phyloP scores from a whole-genome alignment of 257 asterid species.

The Solanum peruvianum region DNA sequence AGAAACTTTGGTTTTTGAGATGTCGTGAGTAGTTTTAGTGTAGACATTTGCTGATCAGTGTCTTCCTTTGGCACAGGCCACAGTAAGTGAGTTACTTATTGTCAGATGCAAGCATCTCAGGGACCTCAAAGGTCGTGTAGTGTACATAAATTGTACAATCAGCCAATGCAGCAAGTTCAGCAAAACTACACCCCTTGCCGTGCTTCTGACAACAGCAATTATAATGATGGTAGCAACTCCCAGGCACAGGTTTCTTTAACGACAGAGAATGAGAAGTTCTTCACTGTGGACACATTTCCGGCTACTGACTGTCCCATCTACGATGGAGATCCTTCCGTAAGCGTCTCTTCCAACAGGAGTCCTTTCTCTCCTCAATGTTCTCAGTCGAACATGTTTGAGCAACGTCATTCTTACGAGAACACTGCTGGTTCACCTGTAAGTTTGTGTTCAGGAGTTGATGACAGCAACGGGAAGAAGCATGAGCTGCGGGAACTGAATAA shows the following conservation, averaged over 20 bases:
- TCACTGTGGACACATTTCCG: conserved; percentile 78
- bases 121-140: conserved; percentile 35
- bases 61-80: neutral
- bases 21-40: neutral
- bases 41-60: neutral
- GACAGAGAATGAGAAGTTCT: conserved; percentile 43
- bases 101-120: conserved; percentile 60
- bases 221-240: conserved; percentile 29
- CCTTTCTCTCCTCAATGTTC: conserved; percentile 78
- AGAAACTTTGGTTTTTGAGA: neutral
- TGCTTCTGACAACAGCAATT: conserved; percentile 27
- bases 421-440: conserved; percentile 69
- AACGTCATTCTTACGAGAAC: conserved; percentile 35
- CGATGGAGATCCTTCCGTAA: conserved; percentile 51
- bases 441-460: conserved; percentile 74
- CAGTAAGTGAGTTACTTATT: neutral
- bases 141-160: conserved; percentile 29
- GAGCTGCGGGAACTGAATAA: conserved; percentile 51
- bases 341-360: conserved; percentile 51
- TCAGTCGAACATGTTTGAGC: conserved; percentile 54
- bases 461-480: conserved; percentile 50
- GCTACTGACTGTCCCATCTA: conserved; percentile 20
- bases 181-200: conserved; percentile 34
- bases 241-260: conserved; percentile 39
- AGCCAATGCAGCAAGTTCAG: conserved; percentile 37